These are phyloP conservation scores for Candida fluviatilis DNA, from an alignment of 805 yeast genomes.

Conservation along the genomic window DNA sequence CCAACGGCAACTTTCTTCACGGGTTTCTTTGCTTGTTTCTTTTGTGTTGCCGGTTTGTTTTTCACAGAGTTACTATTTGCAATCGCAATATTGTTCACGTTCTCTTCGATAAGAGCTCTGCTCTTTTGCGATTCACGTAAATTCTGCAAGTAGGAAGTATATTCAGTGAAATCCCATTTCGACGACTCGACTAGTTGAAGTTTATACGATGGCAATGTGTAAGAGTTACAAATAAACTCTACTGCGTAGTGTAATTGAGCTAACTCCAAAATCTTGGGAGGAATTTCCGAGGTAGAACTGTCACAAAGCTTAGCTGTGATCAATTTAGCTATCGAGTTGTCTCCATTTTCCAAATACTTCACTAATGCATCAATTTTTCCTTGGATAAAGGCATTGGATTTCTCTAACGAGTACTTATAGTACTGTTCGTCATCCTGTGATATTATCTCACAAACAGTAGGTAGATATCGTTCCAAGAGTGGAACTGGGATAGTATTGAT, in stretches of 20 bases:
- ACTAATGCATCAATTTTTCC: slow-evolving; percentile 30
- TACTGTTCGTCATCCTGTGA: slow-evolving; percentile 30
- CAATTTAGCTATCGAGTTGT: slow-evolving; percentile 13
- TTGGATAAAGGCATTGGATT: slow-evolving; percentile 35
- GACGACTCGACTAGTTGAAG: slow-evolving; percentile 13
- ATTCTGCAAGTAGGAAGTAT: slow-evolving; percentile 14
- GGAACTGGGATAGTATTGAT: slow-evolving; percentile 21
- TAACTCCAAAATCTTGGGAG: slow-evolving; percentile 12
- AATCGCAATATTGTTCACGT: slow-evolving; percentile 18
- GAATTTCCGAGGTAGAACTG: slow-evolving; percentile 15
- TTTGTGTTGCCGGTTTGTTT: slow-evolving; percentile 19
- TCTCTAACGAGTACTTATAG: slow-evolving; percentile 38
- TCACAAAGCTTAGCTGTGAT: slow-evolving; percentile 18
- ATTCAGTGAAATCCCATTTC: slow-evolving; percentile 17
- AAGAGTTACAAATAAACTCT: slow-evolving; percentile 43
- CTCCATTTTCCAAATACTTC: slow-evolving; percentile 7
- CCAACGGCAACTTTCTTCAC: slow-evolving; percentile 47
- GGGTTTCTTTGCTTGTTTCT: slow-evolving; percentile 17
- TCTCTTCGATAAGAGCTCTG: slow-evolving; percentile 20
- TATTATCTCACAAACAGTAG: slow-evolving; percentile 25
- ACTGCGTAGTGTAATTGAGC: slow-evolving; percentile 39
- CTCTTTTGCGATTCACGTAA: slow-evolving; percentile 18
- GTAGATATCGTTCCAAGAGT: slow-evolving; percentile 19
- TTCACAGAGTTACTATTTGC: slow-evolving; percentile 17
- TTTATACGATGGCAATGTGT: slow-evolving; percentile 25